Evolutionary conservation across 1,284 basidiomycete species (phyloP), one percentile per base, ranked within the genome.

Genomic region (Cutaneotrichosporon sp.): DNA sequence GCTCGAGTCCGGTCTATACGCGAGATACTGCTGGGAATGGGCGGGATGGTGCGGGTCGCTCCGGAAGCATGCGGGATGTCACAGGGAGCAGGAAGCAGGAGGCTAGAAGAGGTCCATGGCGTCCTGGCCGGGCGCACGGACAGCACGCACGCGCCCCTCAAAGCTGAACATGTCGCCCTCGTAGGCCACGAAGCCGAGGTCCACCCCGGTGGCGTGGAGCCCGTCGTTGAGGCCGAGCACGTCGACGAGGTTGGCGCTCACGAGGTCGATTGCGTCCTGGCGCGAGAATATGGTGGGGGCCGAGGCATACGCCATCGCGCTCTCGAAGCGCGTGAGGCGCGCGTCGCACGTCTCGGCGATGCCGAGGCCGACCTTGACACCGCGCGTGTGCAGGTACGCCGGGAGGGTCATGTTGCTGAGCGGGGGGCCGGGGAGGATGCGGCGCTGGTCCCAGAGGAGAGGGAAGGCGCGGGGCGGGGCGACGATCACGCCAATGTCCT

Each of bases 311-410:
- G 87, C 88, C 87, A 88, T 89, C 42, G 83, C 87, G 53, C 85
- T 79, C 65, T 91, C 89, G 74, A 89, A 89, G 7, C 89, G 82
- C 20, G 86, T 82, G 64, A 87, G 89, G n/a, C 86, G 80, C 0
- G 85, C 86, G 70, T 82, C 82, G 85, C 86, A 90, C 42, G 82
- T 81, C 63, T 86, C 82, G 49, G 81, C 75, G 33, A 89, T 81
- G 58, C 88, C 88, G 47, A 95, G 78, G 1, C 87, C 92, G 50
- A 94, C 89, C 0, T 83, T 86, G 20, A 95, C 88, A 42, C 87
- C 87, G 56, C 88, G 84, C 3, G 80, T 76, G 25, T 87, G 79
- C 14, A 95, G 82, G 54, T 82, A 82, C 9, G 83, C 80, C n/a
- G 91, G 80, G 2, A 87, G 84, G 36, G 85, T 90, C 47, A 88